Conservation (phyloP, 768 basidiomycete species). For the Grammothele lineata region DNA sequence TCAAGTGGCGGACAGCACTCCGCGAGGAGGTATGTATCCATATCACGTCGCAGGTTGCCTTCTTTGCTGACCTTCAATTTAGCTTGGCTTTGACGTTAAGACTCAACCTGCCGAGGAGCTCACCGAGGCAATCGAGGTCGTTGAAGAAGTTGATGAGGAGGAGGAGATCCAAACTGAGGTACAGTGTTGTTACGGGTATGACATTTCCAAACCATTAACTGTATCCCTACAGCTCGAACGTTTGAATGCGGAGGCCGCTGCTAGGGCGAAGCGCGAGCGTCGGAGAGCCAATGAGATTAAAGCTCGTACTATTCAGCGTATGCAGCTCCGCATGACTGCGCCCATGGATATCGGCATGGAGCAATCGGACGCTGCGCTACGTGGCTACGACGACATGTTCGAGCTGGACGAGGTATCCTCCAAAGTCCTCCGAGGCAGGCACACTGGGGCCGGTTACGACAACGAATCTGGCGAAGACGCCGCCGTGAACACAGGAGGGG, state of each 20-base stretch:
- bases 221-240: slow-evolving; percentile 63
- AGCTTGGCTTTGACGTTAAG: slow-evolving; percentile 86
- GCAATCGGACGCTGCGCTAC: slow-evolving; percentile 68
- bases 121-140: slow-evolving; percentile 66
- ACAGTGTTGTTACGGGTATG: slow-evolving; percentile 14
- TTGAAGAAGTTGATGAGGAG: slow-evolving; percentile 78
- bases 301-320: slow-evolving; percentile 81
- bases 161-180: slow-evolving; percentile 89
- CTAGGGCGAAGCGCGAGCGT: slow-evolving; percentile 74
- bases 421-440: slow-evolving; percentile 36
- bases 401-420: slow-evolving; percentile 72
- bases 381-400: slow-evolving; percentile 85
- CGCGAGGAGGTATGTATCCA: slow-evolving; percentile 86
- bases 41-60: too few relatives aligned
- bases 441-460: slow-evolving; percentile 37
- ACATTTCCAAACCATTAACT: neutral
- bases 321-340: slow-evolving; percentile 97
- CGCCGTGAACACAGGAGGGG: slow-evolving; percentile 37
- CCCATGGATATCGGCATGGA: slow-evolving; percentile 95
- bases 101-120: slow-evolving; percentile 67
- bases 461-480: slow-evolving; percentile 39
- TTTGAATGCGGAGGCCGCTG: slow-evolving; percentile 69
- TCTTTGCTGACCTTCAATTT: too few relatives aligned
- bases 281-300: slow-evolving; percentile 87
- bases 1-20: slow-evolving; percentile 87